These are phyloP conservation scores for Darksidea phi DNA, from an alignment of 495 filamentous ascomycete species.

Conservation along the genomic window DNA sequence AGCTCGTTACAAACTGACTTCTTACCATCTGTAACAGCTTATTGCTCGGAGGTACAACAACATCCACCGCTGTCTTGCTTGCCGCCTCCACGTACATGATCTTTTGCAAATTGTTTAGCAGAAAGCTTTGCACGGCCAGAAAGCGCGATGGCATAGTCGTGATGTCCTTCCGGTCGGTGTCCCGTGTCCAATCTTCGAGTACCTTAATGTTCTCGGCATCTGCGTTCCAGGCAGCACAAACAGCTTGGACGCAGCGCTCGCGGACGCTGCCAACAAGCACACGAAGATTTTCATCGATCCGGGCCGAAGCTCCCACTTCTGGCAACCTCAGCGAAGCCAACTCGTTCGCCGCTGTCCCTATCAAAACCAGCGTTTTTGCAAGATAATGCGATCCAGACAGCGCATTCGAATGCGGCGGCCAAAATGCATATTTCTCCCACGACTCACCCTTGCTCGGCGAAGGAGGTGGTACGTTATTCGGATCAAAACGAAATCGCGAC, in stretches of 20 bases:
- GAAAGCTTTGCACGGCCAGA: constrained; percentile 69
- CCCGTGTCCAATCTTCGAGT: constrained; percentile 87
- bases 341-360: constrained; percentile 82
- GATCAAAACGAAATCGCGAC: constrained; percentile 74
- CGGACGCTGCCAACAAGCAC: constrained; percentile 71
- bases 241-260: constrained; percentile 76
- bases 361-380: constrained; percentile 69
- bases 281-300: constrained; percentile 49
- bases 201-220: constrained; percentile 87
- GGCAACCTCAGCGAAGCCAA: constrained; percentile 71
- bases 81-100: constrained; percentile 88
- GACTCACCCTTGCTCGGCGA: constrained; percentile 72
- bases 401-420: constrained; percentile 89
- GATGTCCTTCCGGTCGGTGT: constrained; percentile 71
- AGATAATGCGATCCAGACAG: constrained; percentile 86
- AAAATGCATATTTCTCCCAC: constrained; percentile 95
- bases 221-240: constrained; percentile 80
- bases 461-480: constrained; percentile 71
- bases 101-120: constrained; percentile 84
- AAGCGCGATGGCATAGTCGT: constrained; percentile 89
- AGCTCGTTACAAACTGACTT: constrained; percentile 79
- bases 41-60: constrained; percentile 75
- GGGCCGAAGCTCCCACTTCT: constrained; percentile 51
- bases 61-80: constrained; percentile 64
- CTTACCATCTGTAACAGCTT: constrained; percentile 86